Evolutionary conservation across 2,329 filamentous ascomycete species (phyloP), one percentile per base, ranked within the genome.

Genomic region (Phyllosticta ampelicida): DNA sequence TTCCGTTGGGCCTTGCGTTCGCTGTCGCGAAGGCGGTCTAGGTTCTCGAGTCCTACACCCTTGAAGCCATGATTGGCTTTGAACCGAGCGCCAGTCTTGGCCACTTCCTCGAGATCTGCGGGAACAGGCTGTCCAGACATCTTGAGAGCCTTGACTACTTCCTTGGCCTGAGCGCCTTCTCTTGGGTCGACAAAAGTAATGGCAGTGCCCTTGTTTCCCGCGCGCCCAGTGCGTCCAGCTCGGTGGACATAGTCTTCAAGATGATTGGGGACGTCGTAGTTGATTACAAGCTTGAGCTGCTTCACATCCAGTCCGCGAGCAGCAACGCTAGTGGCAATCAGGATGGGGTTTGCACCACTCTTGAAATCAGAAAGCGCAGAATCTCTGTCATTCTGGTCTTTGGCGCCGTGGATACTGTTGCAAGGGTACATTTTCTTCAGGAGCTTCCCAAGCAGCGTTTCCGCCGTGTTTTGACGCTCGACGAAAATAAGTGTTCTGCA

Each of bases 61-160:
- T 92, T 92, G 66, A 99, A 99, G 2, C 94, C 94, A 60, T 87
- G 89, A 73, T 95, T 95, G 67, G 96, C 89, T 73, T 96, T 96
- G 74, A 95, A 95, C 1, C 82, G 78, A 1, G 36, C 36, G 6
- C 36, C 36, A 2, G 36, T 44, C 56, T 83, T 78, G 3, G 81
- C 80, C 65, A 86, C 74, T 56, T 80, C 79, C 65, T 83, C 77
- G 9, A 87, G 73, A 1, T 78, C 75, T 63, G 89, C 86, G 0
- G 94, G 91, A 0, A 97, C 80, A 9, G 85, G 80, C 70, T 95
- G 89, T 4, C 86, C 89, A 70, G 90, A 96, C 72, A 96, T 89
- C 70, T 89, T 89, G n/a, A 96, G 77, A 6, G 94, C 94, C 72
- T 95, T 95, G 60, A 86, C 85, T 61, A 96, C 89, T 64, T 95